Evolutionary conservation across 169 alveolate genomes (phyloP).

Genomic region (Babesia bigemina): DNA sequence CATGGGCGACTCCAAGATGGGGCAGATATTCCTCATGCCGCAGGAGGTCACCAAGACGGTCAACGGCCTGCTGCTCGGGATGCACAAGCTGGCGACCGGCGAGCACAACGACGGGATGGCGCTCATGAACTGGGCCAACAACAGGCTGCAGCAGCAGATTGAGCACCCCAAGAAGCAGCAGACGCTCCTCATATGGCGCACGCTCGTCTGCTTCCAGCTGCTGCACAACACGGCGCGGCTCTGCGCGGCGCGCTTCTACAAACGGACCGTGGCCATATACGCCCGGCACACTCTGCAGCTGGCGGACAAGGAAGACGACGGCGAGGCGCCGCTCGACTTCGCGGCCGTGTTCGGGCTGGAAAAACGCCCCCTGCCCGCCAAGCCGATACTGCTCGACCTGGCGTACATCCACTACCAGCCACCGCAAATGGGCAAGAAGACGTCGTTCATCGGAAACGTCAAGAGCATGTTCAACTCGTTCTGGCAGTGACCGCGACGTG

Average conservation of each 20-base stretch:
- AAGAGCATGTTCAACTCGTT: slow-evolving; percentile 54
- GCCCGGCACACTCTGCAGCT: slow-evolving; percentile 31
- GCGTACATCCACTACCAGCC: slow-evolving; percentile 67
- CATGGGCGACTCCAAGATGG: slow-evolving; percentile 61
- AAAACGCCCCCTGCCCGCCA: slow-evolving; percentile 44
- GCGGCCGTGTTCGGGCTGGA: slow-evolving; percentile 32
- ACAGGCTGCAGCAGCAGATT: slow-evolving; percentile 57
- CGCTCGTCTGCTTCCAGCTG: slow-evolving; percentile 56
- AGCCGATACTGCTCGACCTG: slow-evolving; percentile 64
- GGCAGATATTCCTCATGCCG: slow-evolving; percentile 71
- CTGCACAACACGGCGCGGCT: slow-evolving; percentile 43
- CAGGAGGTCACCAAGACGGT: slow-evolving; percentile 67
- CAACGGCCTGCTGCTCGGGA: slow-evolving; percentile 68
- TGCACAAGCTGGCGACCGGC: slow-evolving; percentile 58
- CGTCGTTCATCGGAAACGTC: slow-evolving; percentile 45
- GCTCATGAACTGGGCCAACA: slow-evolving; percentile 68
- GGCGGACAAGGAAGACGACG: background rate
- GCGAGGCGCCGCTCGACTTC: background rate
- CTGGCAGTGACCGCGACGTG: slow-evolving; percentile 31
- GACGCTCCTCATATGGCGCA: slow-evolving; percentile 65
- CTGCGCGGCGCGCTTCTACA: slow-evolving; percentile 39
- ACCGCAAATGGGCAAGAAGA: slow-evolving; percentile 35
- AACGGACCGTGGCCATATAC: slow-evolving; percentile 52
- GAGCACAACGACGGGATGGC: slow-evolving; percentile 75
- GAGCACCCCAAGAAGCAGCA: slow-evolving; percentile 33